Base-by-base conservation (phyloP, 306 rosid species). In the Cucurbita maxima region DNA sequence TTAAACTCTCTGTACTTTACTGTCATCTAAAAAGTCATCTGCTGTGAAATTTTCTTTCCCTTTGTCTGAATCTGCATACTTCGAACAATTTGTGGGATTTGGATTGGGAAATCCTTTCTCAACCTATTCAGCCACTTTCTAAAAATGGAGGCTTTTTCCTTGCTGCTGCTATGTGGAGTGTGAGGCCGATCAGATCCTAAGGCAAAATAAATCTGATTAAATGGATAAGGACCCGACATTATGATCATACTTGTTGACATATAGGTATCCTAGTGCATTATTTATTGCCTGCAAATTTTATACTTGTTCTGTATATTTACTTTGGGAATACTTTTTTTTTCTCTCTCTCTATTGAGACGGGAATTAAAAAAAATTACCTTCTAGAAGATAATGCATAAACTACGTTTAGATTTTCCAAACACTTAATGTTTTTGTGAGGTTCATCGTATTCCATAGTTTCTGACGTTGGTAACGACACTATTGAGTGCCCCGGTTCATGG, bases 1-100 rank as follows among this genome's bases (percentile, higher is more conserved):
- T 66, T 66, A 66, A 64, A 19, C 72, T 43, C 67, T 59, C 67
- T 59, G 7, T 41, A 41, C 72, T 66, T 66, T 66, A 43, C 72
- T 66, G 72, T 66, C 48, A 38, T 62, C 30, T 2, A 19, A 43
- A 19, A 8, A 66, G n/a, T 10, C 36, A 3, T 68, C 44, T 22
- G 43, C 58, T 69, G 74, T 48, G 58, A 47, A 69, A 14, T 48
- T 67, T 67, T 20, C 19, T 13, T 45, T 47, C 13, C 11, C 37
- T 7, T 43, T 15, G 74, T 69, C 74, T 69, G 74, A 50, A 47
- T 48, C 30, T 48, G 19, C 41, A 22, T 20, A 25, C 25, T 25
- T 25, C 2, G 73, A 68, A 47, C 41, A 20, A 12, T 8, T 45
- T 68, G 73, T 63, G 44, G 25, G 58, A 45, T 69, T 69, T 69